Evolutionary conservation across 345 rosid genomes (phyloP).

Genomic region (Hibiscus mutabilis): DNA sequence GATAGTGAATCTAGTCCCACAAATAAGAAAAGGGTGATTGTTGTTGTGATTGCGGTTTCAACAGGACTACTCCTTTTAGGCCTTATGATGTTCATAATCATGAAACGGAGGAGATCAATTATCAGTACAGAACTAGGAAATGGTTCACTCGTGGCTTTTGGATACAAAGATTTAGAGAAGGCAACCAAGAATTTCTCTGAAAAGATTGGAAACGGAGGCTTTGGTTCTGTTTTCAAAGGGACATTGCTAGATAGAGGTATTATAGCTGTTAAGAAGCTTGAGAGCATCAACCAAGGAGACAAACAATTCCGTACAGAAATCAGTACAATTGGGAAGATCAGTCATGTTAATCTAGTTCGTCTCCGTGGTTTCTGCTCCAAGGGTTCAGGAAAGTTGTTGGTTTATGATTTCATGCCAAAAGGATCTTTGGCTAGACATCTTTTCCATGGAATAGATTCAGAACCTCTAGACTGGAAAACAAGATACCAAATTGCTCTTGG

Average conservation of each 20-base stretch:
- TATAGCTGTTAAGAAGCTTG: slow-evolving; percentile 4
- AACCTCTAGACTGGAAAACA: no score
- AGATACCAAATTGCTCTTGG: no score
- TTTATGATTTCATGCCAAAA: no score
- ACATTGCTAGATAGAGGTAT: background rate
- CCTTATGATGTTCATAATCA: slow-evolving; percentile 29
- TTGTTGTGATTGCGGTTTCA: slow-evolving; percentile 36
- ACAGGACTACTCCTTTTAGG: slow-evolving; percentile 23
- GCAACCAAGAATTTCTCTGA: background rate
- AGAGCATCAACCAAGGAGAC: slow-evolving; percentile 68
- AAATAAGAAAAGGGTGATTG: slow-evolving; percentile 22
- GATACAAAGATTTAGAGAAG: slow-evolving; percentile 17
- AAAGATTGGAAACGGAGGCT: background rate
- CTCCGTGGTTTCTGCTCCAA: slow-evolving; percentile 80
- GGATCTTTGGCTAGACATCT: no score
- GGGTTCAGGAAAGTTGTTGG: slow-evolving; percentile 25
- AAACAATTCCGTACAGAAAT: slow-evolving; percentile 79
- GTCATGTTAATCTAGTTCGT: slow-evolving; percentile 70
- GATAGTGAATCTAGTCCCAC: slow-evolving; percentile 13
- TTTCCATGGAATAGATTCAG: no score
- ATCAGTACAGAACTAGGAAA: slow-evolving; percentile 27
- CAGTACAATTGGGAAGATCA: slow-evolving; percentile 48
- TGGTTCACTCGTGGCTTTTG: slow-evolving; percentile 60
- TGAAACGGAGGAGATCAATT: slow-evolving; percentile 25
- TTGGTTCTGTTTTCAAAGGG: background rate